These are phyloP conservation scores for Boletus edulis DNA, from an alignment of 768 basidiomycete genomes.

Conservation along the genomic window DNA sequence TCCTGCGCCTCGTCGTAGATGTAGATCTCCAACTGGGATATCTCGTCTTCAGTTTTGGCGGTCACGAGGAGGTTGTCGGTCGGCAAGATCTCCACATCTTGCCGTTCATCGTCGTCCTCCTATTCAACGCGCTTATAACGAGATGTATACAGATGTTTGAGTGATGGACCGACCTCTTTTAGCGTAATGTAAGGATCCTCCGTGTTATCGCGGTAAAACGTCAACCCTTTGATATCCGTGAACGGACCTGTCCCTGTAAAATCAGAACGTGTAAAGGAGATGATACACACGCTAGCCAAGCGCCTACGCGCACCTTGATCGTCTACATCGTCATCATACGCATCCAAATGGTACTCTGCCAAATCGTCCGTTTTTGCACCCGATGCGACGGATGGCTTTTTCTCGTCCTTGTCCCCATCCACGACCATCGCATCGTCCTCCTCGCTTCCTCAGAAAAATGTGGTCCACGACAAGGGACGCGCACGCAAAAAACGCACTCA, in stretches of 20 bases:
- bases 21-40: conserved; percentile 94
- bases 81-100: conserved; percentile 85
- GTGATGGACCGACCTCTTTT: conserved; percentile 67
- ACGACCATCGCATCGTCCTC: conserved; percentile 65
- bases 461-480: conserved; percentile 9
- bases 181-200: conserved; percentile 97
- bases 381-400: conserved; percentile 19
- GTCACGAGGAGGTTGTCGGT: conserved; percentile 90
- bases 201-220: conserved; percentile 86
- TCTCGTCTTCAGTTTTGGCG: conserved; percentile 95
- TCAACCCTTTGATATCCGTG: conserved; percentile 92
- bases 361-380: conserved; percentile 60
- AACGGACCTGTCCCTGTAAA: conserved; percentile 70
- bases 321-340: conserved; percentile 80
- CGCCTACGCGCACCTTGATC: conserved; percentile 27
- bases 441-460: conserved; percentile 33
- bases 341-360: conserved; percentile 84
- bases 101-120: conserved; percentile 70
- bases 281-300: background rate
- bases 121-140: conserved; percentile 6
- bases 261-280: background rate
- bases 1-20: conserved; percentile 92
- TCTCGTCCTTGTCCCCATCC: conserved; percentile 32
- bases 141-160: background rate
- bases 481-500: conserved; percentile 45